Evolutionary conservation across 331 rosid species (phyloP).

Genomic region (Quercus lobata): DNA sequence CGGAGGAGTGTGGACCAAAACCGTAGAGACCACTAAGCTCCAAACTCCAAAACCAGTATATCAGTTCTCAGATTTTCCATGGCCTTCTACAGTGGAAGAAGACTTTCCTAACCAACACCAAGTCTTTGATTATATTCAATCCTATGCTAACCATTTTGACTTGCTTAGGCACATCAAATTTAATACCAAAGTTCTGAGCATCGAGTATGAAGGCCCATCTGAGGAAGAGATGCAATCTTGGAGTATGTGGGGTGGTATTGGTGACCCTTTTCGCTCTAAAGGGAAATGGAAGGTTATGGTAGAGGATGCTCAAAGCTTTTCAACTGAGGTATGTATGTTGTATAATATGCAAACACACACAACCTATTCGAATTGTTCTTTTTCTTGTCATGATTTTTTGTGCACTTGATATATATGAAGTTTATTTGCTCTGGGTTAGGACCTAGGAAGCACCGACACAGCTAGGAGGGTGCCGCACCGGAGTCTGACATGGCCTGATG

Average conservation of each 20-base stretch:
- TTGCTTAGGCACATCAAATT: constrained; percentile 48
- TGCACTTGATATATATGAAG: no score
- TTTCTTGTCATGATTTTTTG: neutral
- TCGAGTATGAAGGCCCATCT: constrained; percentile 39
- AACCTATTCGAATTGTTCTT: no score
- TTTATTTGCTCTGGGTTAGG: no score
- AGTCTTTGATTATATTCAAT: constrained; percentile 36
- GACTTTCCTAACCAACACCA: constrained; percentile 38
- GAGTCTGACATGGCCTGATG: fast-evolving
- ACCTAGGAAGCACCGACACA: no score
- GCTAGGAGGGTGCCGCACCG: no score
- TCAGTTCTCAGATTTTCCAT: no score
- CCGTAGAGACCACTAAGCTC: no score
- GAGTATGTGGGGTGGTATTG: constrained; percentile 59
- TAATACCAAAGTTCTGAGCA: constrained; percentile 31
- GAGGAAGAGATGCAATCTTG: constrained; percentile 33
- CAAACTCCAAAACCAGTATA: no score
- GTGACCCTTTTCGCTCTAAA: constrained; percentile 36
- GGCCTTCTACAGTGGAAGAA: constrained; percentile 15
- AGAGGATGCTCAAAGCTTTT: constrained; percentile 19
- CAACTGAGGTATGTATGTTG: constrained; percentile 18
- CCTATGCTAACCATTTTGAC: constrained; percentile 51
- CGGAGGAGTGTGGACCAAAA: no score
- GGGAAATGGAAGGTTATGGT: constrained; percentile 51
- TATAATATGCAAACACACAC: neutral